Base-by-base conservation (phyloP, 441 rosid genomes). In the Manihot esculenta region DNA sequence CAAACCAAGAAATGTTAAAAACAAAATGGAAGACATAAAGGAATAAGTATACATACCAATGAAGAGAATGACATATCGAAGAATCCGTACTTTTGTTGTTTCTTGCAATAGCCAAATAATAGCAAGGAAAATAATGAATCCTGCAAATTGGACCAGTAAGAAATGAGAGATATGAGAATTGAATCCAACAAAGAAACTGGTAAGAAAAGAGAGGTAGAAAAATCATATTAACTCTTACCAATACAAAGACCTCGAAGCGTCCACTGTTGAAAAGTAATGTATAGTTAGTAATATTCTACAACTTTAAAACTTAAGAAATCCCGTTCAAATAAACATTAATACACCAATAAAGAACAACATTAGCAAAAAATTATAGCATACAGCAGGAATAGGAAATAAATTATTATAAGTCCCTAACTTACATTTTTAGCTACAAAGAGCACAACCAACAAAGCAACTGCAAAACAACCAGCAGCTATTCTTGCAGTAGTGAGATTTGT, bases 231-330 rank as follows among this genome's bases (percentile, higher is more conserved):
- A 13, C 53, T 58, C 90, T 72, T 58, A 93, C 98, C 98, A 66
- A 93, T 88, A 79, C 90, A 90, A 72, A 93, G 97, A 65, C 94
- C 87, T 72, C 97, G 83, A 77, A 91, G 95, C 15, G 98, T 93
- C 98, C 97, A 93, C 98, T 93, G 87, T 82, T 73, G 56, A 62
- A 76, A 55, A 50, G 68, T 72, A 60, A 66, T 6, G 30, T 42
- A 66, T 14, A 64, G 24, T 50, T 53, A 75, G 76, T 79, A 53
- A 76, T 71, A 79, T 20, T 23, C 44, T 8, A 74, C 66, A 50
- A 66, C 59, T 20, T 49, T 20, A 59, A 45, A 21, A 17, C 50
- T 48, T 65, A 12, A 65, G n/a, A 67, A 35, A 50, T 10, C 20
- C 38, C 18, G 2, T 53, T n/a, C 48, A 42, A 23, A 69, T 20